Percentiles rank a stretch among this genome's conserved stretches.
These are phyloP conservation scores for Lasiodiplodia gonubiensis DNA, from an alignment of 2,329 filamentous ascomycete genomes.

Conservation along the genomic window DNA sequence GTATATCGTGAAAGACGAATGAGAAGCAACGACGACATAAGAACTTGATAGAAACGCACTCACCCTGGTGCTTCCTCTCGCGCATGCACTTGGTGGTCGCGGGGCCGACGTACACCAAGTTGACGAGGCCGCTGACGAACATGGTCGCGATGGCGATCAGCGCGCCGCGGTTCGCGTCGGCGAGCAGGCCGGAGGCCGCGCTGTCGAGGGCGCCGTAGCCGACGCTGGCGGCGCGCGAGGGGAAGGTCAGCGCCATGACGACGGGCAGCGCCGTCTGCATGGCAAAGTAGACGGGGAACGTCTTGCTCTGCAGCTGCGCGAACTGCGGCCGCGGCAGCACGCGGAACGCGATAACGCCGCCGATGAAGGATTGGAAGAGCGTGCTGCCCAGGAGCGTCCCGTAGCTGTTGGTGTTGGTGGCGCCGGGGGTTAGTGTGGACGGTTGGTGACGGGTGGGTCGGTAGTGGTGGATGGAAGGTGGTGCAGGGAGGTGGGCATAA, in stretches of 20 bases:
- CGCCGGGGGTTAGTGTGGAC: conserved; percentile 6
- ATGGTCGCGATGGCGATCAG: conserved; percentile 69
- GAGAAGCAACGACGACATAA: neutral
- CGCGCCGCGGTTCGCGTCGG: conserved; percentile 33
- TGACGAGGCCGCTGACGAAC: conserved; percentile 72
- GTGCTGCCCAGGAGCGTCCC: conserved; percentile 85
- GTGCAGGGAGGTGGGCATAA: neutral
- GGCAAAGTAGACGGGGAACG: conserved; percentile 89
- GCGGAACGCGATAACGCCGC: conserved; percentile 75
- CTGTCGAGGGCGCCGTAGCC: conserved; percentile 9
- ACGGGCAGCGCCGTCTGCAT: conserved; percentile 79
- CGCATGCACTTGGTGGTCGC: conserved; percentile 76
- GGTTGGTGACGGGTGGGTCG: conserved; percentile 28
- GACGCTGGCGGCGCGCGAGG: conserved; percentile 42
- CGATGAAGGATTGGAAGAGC: conserved; percentile 84
- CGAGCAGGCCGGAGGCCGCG: conserved; percentile 1
- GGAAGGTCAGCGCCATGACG: conserved; percentile 79
- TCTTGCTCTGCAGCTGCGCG: conserved; percentile 75
- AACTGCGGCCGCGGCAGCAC: conserved; percentile 81
- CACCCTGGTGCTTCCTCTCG: conserved; percentile 72
- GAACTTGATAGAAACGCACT: neutral
- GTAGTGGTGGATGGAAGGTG: conserved; percentile 25
- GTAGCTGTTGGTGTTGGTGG: conserved; percentile 62
- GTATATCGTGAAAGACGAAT: neutral
- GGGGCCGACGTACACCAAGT: conserved; percentile 75